Evolutionary conservation across 495 filamentous ascomycete genomes (phyloP).

Genomic region (Acidiella bohemica): DNA sequence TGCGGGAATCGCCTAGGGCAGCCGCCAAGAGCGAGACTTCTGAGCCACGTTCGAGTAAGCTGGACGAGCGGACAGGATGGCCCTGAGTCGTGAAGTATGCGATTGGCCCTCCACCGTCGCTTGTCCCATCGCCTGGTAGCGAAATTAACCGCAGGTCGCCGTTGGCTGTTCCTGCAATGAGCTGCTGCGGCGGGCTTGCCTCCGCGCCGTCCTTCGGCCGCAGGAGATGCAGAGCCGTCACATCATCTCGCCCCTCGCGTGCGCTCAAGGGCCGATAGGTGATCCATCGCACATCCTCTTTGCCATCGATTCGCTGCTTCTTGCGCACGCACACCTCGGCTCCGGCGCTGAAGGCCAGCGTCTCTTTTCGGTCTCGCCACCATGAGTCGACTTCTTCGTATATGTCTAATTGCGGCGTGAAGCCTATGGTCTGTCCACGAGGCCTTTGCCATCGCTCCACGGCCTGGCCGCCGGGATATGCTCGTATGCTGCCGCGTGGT

Average conservation of each 20-base stretch:
- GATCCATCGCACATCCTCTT: conserved; percentile 30
- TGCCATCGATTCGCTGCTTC: conserved; percentile 21
- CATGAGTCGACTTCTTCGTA: conserved; percentile 38
- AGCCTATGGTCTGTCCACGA: conserved; percentile 49
- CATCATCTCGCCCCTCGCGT: conserved; percentile 49
- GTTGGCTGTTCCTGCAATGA: conserved; percentile 36
- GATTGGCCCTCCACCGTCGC: conserved; percentile 5
- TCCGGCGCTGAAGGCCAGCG: conserved; percentile 49
- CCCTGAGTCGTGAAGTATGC: conserved; percentile 15
- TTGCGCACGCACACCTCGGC: conserved; percentile 40
- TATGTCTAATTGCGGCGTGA: conserved; percentile 47
- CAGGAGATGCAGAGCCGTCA: conserved; percentile 44
- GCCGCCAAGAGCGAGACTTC: conserved; percentile 20
- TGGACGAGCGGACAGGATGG: conserved; percentile 14
- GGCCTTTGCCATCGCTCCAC: conserved; percentile 22
- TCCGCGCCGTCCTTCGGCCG: conserved; percentile 26
- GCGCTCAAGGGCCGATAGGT: conserved; percentile 39
- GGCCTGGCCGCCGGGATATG: conserved; percentile 17
- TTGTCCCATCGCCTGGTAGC: conserved; percentile 10
- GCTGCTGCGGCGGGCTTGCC: conserved; percentile 21
- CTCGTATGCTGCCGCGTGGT: conserved; percentile 25
- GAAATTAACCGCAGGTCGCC: conserved; percentile 29
- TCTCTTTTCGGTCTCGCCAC: conserved; percentile 44
- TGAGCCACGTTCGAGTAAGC: neutral
- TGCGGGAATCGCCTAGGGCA: conserved; percentile 16